phyloP scores from a whole-genome alignment of 2,329 filamentous ascomycete species.

The Chaetomiaceae sp. region DNA sequence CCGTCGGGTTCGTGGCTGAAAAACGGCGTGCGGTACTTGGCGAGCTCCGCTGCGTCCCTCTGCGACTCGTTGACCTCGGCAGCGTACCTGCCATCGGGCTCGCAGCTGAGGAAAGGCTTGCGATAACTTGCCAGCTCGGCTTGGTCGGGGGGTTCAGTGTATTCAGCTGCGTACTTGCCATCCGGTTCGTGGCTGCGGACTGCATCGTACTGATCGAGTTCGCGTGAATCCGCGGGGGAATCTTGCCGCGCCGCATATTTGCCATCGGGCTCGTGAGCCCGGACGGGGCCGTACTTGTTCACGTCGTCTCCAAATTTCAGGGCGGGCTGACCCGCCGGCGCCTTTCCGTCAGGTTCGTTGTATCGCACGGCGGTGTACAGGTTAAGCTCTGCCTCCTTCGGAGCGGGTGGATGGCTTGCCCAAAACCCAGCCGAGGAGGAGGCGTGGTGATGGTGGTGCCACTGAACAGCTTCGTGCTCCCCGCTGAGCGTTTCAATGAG shows the following conservation, averaged over 20 bases:
- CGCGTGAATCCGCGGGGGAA: neutral
- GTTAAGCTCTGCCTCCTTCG: slow-evolving; percentile 29
- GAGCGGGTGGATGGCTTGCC: neutral
- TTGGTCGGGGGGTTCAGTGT: slow-evolving; percentile 6
- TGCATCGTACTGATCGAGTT: slow-evolving; percentile 20
- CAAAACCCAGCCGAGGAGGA: slow-evolving; percentile 13
- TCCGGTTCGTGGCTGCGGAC: slow-evolving; percentile 3
- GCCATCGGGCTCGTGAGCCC: slow-evolving; percentile 11
- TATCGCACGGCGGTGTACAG: slow-evolving; percentile 29
- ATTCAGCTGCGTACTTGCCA: slow-evolving; percentile 1
- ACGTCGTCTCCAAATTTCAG: slow-evolving; percentile 38
- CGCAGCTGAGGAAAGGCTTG: slow-evolving; percentile 27
- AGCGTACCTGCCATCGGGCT: slow-evolving; percentile 19
- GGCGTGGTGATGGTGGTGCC: slow-evolving; percentile 20
- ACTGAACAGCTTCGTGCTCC: slow-evolving; percentile 21
- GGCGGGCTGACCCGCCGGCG: slow-evolving; percentile 13
- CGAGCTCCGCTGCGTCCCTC: slow-evolving; percentile 34
- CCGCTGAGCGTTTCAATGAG: slow-evolving; percentile 15
- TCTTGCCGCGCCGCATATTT: slow-evolving; percentile 9
- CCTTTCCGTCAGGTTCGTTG: slow-evolving; percentile 25
- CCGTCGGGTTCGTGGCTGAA: slow-evolving; percentile 34
- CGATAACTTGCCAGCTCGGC: slow-evolving; percentile 28
- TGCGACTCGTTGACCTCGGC: slow-evolving; percentile 13
- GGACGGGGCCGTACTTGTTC: slow-evolving; percentile 29
- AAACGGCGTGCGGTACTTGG: slow-evolving; percentile 17